Conservation (phyloP, 1,284 basidiomycete species). For the Pseudozyma flocculosa region DNA sequence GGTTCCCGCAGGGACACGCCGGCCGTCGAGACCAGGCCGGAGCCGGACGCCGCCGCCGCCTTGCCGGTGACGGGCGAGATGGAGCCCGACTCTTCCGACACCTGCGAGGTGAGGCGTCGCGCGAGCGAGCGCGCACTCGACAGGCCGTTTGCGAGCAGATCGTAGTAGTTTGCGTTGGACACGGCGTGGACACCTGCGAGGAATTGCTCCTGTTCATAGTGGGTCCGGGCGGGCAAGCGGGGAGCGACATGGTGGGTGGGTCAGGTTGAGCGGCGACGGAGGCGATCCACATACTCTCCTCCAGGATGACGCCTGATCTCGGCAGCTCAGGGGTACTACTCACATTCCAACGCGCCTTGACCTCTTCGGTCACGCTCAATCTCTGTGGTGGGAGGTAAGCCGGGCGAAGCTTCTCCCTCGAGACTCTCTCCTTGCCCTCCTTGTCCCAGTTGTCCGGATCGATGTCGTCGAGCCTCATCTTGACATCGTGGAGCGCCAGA, state of each 20-base stretch:
- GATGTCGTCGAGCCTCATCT: slow-evolving; percentile 34
- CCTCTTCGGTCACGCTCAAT: slow-evolving; percentile 29
- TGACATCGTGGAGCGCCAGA: slow-evolving; percentile 22
- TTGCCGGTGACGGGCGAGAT: slow-evolving; percentile 9
- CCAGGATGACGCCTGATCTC: too few relatives aligned
- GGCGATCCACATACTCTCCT: too few relatives aligned
- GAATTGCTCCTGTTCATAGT: slow-evolving; percentile 17
- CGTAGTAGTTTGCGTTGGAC: slow-evolving; percentile 34
- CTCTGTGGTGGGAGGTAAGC: slow-evolving; percentile 30
- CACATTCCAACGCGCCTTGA: slow-evolving; percentile 41
- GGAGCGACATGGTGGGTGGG: not conserved
- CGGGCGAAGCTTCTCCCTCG: slow-evolving; percentile 18
- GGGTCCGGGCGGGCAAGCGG: not conserved
- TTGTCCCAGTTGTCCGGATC: slow-evolving; percentile 42
- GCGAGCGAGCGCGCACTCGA: slow-evolving; percentile 20
- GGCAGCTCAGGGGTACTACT: slow-evolving; percentile 4
- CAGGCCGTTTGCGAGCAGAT: slow-evolving; percentile 29
- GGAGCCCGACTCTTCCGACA: slow-evolving; percentile 6
- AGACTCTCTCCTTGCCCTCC: slow-evolving; percentile 20
- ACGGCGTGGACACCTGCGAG: slow-evolving; percentile 19
- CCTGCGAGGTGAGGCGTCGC: slow-evolving; percentile 5
- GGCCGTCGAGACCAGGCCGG: slow-evolving; percentile 32
- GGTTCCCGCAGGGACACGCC: slow-evolving; percentile 22
- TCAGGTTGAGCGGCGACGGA: too few relatives aligned
- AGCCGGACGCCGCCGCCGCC: not conserved